Percentiles rank a stretch among this genome's conserved stretches.
These are phyloP conservation scores for Botrytis pseudocinerea DNA, from an alignment of 2,329 filamentous ascomycete species.

Conservation along the genomic window DNA sequence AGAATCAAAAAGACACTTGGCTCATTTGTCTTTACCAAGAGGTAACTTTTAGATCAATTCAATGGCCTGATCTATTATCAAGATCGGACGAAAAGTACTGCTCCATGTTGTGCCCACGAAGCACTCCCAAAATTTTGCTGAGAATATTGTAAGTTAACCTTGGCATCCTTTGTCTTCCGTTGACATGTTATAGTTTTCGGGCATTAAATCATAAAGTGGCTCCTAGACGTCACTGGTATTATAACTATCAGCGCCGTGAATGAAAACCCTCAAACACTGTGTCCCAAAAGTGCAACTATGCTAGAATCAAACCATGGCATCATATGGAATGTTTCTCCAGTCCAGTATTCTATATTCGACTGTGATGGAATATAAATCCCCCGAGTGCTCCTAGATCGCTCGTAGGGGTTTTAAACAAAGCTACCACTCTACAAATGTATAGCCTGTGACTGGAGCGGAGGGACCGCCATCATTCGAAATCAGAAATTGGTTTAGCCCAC, in stretches of 20 bases:
- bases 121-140: background rate
- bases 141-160: background rate
- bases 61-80: background rate
- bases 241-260: background rate
- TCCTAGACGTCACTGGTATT: background rate
- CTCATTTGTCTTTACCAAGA: background rate
- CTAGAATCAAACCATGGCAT: no score
- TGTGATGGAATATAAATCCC: no score
- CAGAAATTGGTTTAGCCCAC: no score
- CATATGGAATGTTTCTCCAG: no score
- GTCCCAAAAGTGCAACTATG: background rate
- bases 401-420: no score
- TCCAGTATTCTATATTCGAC: no score
- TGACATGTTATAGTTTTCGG: background rate
- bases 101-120: background rate
- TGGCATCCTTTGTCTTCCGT: background rate
- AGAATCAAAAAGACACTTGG: background rate
- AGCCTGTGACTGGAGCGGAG: no score
- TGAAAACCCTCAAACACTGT: no score
- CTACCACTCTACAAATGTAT: no score
- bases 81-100: background rate
- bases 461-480: no score
- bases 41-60: background rate
- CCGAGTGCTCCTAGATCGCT: no score
- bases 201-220: background rate